Evolutionary conservation across 805 yeast species (phyloP), one percentile per base, ranked within the genome.

Genomic region (Middelhovenomyces tepae): DNA sequence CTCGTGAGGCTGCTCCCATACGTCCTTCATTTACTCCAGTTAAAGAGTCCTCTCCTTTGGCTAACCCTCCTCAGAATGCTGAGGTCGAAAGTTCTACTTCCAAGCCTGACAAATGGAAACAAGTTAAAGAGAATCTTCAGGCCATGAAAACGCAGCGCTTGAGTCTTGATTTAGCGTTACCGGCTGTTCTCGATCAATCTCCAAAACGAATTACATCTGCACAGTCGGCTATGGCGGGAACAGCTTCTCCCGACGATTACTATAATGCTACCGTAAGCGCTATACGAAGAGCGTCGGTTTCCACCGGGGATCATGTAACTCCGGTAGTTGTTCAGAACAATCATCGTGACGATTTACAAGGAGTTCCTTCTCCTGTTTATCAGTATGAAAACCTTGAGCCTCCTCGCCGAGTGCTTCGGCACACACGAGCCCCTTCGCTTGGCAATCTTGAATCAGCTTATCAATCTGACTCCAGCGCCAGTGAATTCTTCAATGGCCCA

Each of bases 301-400:
- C 18, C 14, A 42, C 48, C 8, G 48, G 50, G 5, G 44, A 37
- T 3, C 51, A 46, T 31, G 49, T 45, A 9, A 34, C 35, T 13
- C 22, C 38, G 14, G 17, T 37, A n/a, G 25, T 37, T 19, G 43
- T 44, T 10, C 23, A 40, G 28, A 34, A 34, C 10, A 26, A 27
- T 10, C 24, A 22, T 13, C 36, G 33, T n/a, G 37, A 27, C 7
- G 35, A 29, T 24, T n/a, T n/a, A n/a, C n/a, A n/a, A n/a, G n/a
- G n/a, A n/a, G n/a, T n/a, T n/a, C n/a, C n/a, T n/a, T n/a, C n/a
- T n/a, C n/a, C n/a, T n/a, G n/a, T n/a, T n/a, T n/a, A n/a, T n/a
- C n/a, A n/a, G n/a, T n/a, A n/a, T n/a, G n/a, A n/a, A n/a, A n/a
- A n/a, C n/a, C n/a, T n/a, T n/a, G n/a, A n/a, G 41, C 24, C 16